Evolutionary conservation across 345 rosid genomes (phyloP).

Genomic region (Anacardium occidentale): DNA sequence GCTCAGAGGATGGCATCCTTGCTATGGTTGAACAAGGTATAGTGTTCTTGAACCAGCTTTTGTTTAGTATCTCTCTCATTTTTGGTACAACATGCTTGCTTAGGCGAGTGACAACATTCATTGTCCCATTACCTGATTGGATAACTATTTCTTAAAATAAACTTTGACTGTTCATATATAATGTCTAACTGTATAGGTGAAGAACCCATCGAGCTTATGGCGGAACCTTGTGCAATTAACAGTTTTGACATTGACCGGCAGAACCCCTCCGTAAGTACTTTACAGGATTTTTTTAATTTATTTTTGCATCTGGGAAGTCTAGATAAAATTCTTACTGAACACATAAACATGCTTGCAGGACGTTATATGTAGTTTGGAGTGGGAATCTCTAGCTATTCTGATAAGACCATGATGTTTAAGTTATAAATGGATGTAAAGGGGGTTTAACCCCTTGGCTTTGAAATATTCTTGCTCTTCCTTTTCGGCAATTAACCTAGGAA

Average conservation of each 20-base stretch:
- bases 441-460: not conserved
- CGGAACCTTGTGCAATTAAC: conserved; percentile 86
- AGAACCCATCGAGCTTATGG: conserved; percentile 68
- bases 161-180: not conserved
- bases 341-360: too few species aligned
- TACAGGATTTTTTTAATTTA: not conserved
- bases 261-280: too few species aligned
- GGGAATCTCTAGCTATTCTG: too few species aligned
- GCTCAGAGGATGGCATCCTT: too few species aligned
- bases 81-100: not conserved
- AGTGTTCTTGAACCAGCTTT: conserved; percentile 5
- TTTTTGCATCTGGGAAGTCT: too few species aligned
- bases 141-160: not conserved
- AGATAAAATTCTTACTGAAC: too few species aligned
- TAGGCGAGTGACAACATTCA: too few species aligned
- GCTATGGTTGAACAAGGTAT: conserved; percentile 78
- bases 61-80: too few species aligned
- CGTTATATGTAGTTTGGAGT: too few species aligned
- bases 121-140: not conserved
- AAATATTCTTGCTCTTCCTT: not conserved
- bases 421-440: too few species aligned
- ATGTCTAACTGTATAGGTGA: conserved; percentile 45
- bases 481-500: not conserved
- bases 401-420: too few species aligned
- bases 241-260: not conserved